Evolutionary conservation across 2,329 filamentous ascomycete genomes (phyloP), one percentile per base, ranked within the genome.

Genomic region (Cyclaneusma minus): DNA sequence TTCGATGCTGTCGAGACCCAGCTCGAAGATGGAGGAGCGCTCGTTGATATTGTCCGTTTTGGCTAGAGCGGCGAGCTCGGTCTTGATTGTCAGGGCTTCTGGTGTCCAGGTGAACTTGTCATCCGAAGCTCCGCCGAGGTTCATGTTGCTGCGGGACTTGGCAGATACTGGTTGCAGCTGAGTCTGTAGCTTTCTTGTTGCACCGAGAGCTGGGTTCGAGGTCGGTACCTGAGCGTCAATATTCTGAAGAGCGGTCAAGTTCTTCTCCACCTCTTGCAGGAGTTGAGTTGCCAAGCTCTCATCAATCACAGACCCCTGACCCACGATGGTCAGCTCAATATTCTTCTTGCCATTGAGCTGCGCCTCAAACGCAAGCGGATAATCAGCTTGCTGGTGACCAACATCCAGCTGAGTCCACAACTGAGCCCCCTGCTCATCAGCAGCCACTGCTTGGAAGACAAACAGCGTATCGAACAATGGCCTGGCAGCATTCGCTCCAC

Each of bases 1-100:
- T 48, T 94, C 85, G 31, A 94, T 91, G 42, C 85, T 93, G 54
- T 94, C 87, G 5, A 94, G 62, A 0, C 85, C 85, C 16, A 94
- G 62, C 38, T 87, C 73, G 20, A 91, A 73, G 7, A 94, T 68
- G 0, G 76, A 76, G 0, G 68, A 69, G 5, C 57, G 50, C 27
- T 67, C 63, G 2, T 52, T 47, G 19, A 93, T 54, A 0, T 60
- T 50, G 2, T 58, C 45, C 0, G 73, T 43, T 0, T 60, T 62
- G 1, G 73, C 67, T 4, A 93, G 53, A 1, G 44, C 40, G 2
- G 76, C 66, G 22, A 93, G 62, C 39, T 78, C 71, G 3, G 57
- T 47, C 14, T 68, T 64, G 5, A 92, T 54, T 0, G 36, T 36
- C 2, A 40, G 40, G 0, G 77, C 65, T 10, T 61, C 43, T 3